Evolutionary conservation across 345 rosid genomes (phyloP).

Genomic region (Clarkia xantiana): DNA sequence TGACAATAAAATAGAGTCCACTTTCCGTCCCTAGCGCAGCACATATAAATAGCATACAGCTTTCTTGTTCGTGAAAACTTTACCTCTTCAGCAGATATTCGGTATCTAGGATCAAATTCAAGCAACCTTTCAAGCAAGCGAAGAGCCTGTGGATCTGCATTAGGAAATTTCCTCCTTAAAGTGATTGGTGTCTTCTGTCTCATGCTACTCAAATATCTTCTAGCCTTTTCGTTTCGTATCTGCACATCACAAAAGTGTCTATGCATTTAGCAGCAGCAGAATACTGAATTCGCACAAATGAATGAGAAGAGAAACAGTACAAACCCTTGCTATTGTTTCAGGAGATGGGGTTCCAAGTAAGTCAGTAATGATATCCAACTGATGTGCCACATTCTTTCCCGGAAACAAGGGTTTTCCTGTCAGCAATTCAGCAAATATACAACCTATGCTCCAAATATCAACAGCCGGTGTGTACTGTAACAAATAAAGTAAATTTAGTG

Average conservation of each 20-base stretch:
- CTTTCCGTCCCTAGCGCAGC: too few species aligned
- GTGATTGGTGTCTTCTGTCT: conserved; percentile 52
- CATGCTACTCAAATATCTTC: conserved; percentile 73
- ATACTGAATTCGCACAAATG: too few species aligned
- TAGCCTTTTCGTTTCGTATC: conserved; percentile 94
- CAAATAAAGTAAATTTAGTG: conserved; percentile 2
- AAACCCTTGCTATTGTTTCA: conserved; percentile 67
- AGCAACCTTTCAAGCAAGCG: conserved; percentile 64
- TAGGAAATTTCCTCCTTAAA: conserved; percentile 47
- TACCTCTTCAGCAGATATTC: conserved; percentile 91
- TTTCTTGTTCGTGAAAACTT: conserved; percentile 7
- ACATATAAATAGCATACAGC: not conserved
- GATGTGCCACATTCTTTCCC: conserved; percentile 88
- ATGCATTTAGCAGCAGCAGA: not conserved
- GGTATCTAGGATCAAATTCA: conserved; percentile 92
- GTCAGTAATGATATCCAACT: conserved; percentile 88
- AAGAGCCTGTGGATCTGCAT: conserved; percentile 61
- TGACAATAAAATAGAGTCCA: too few species aligned
- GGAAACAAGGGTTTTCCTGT: conserved; percentile 89
- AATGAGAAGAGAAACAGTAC: conserved; percentile 3
- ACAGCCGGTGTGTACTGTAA: conserved; percentile 97
- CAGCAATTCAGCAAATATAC: conserved; percentile 91
- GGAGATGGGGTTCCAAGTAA: conserved; percentile 87
- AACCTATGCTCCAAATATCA: conserved; percentile 98
- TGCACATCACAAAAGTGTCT: conserved; percentile 16